Base-by-base conservation (phyloP, 176 grass and related monocot species). In the Otatea glauca region DNA sequence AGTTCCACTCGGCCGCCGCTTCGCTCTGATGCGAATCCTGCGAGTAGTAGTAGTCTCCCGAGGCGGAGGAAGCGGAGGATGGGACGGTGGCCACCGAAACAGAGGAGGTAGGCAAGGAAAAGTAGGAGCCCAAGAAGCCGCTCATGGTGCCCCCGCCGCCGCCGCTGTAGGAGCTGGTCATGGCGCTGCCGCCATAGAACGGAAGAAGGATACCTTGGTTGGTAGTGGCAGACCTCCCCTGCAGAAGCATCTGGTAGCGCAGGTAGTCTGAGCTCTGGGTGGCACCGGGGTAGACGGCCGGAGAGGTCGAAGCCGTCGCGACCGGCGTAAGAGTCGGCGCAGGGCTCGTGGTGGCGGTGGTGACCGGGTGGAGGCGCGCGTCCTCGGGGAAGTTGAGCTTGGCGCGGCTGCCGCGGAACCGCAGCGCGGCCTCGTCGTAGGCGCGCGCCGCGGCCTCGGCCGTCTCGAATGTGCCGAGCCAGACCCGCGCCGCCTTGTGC, bases 311-410 rank as follows among this genome's bases (percentile, higher is more conserved):
- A 2, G 54, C 32, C 11, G 66, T 21, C 25, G 88, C 23, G 3
- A 83, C 12, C 23, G 77, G 61, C n/a, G 32, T 9, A 2, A 4
- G 49, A 16, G 78, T 0, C 0, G 83, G 49, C 8, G 88, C 21
- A 34, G 18, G 1, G 50, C 38, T 20, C 10, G 64, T 2, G 20
- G 75, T 27, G 25, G 72, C 5, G 13, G 68, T 8, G 73, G 86
- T n/a, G 3, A 88, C 62, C 29, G 87, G 77, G 62, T 74, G 50
- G 63, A 98, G 84, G 42, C 80, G 83, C 84, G 90, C 96, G 74
- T 98, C 91, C 84, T 94, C 96, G 4, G 96, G 96, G 86, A 98
- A 98, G 91, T 98, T 98, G 81, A 98, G 93, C 90, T 98, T 98
- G 47, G 96, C 96, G 62, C 93, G 89, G 83, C 86, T 93, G 37